These are phyloP conservation scores for Arthrinium phaeospermum DNA, from an alignment of 2,329 filamentous ascomycete species.

Conservation along the genomic window DNA sequence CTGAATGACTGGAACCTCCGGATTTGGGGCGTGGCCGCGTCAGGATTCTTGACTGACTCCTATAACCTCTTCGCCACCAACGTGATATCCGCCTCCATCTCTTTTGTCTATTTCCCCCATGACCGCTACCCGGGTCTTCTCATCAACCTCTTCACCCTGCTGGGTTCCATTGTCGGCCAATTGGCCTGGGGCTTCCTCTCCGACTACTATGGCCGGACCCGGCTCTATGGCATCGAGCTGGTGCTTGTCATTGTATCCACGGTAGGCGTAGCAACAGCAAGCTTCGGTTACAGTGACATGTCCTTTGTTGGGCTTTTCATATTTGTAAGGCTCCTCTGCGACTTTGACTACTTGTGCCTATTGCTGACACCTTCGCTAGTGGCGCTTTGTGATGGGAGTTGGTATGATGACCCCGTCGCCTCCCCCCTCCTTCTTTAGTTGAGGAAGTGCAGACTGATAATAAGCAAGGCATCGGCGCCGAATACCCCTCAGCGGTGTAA, in stretches of 20 bases:
- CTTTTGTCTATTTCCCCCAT: constrained; percentile 58
- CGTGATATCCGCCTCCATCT: constrained; percentile 58
- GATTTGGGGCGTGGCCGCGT: constrained; percentile 61
- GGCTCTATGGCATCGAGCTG: constrained; percentile 62
- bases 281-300: constrained; percentile 54
- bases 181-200: constrained; percentile 60
- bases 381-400: constrained; percentile 61
- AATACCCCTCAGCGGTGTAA: constrained; percentile 70
- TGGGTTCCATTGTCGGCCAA: constrained; percentile 59
- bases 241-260: constrained; percentile 62
- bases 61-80: constrained; percentile 62
- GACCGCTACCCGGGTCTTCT: constrained; percentile 47
- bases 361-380: constrained; percentile 36
- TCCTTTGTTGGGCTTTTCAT: constrained; percentile 57
- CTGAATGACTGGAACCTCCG: constrained; percentile 60
- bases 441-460: not conserved
- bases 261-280: constrained; percentile 61
- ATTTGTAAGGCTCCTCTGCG: constrained; percentile 42
- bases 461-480: constrained; percentile 64
- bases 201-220: constrained; percentile 59
- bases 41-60: constrained; percentile 59
- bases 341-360: not conserved
- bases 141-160: constrained; percentile 56
- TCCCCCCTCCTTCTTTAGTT: not conserved
- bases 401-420: constrained; percentile 37